A percentile compares a stretch with the other conserved stretches of the same genome.
Conservation (phyloP, 176 grass and related monocot genomes). For the Poa pratensis region DNA sequence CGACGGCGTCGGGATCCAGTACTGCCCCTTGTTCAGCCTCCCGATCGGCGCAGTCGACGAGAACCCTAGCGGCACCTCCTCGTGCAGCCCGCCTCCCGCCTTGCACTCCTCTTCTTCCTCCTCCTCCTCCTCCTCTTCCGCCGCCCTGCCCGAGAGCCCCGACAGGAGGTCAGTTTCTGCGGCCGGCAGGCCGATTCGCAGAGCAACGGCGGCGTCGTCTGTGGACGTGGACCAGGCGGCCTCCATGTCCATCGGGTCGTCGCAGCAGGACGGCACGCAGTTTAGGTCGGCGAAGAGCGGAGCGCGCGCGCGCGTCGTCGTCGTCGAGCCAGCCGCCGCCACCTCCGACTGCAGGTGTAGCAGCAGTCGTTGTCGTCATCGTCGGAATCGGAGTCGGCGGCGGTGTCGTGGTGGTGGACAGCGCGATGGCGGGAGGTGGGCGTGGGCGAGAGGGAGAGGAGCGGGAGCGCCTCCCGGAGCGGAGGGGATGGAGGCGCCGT, state of each 20-base stretch:
- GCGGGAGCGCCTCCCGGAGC: conserved; percentile 80
- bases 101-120: conserved; percentile 70
- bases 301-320: background rate
- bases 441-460: conserved; percentile 73
- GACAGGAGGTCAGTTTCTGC: conserved; percentile 72
- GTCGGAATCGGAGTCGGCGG: conserved; percentile 43
- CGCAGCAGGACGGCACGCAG: conserved; percentile 54
- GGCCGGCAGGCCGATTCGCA: conserved; percentile 76
- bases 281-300: conserved; percentile 63
- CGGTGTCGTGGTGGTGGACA: background rate
- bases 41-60: conserved; percentile 80
- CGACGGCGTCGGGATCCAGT: conserved; percentile 97
- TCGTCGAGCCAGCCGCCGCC: conserved; percentile 6
- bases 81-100: conserved; percentile 44
- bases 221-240: conserved; percentile 28
- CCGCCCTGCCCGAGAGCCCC: conserved; percentile 45
- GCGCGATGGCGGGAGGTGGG: background rate
- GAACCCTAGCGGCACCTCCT: conserved; percentile 72
- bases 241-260: conserved; percentile 71
- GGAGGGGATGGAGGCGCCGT: conserved; percentile 67
- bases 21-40: conserved; percentile 97
- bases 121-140: conserved; percentile 47
- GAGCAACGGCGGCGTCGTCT: conserved; percentile 70
- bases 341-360: conserved; percentile 28
- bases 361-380: conserved; percentile 39